These are phyloP conservation scores for Hondaea fermentalgiana DNA, from an alignment of 108 stramenopile species.

Conservation along the genomic window DNA sequence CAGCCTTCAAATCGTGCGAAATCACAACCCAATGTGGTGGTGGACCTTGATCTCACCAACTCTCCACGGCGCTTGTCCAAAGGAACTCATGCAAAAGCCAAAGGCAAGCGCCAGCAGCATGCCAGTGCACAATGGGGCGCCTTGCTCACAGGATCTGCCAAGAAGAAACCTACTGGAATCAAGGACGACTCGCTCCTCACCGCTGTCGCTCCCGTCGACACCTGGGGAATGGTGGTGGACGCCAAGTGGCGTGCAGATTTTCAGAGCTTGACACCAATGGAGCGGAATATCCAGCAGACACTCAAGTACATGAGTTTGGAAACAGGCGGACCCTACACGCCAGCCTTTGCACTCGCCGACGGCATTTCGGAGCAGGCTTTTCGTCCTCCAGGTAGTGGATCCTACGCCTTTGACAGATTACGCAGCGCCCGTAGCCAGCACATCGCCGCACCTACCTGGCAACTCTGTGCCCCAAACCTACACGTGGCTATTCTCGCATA, in stretches of 20 bases:
- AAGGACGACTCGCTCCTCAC: neutral
- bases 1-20: too few species aligned
- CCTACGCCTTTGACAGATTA: neutral
- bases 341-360: neutral
- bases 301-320: neutral
- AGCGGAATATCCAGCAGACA: neutral
- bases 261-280: neutral
- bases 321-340: neutral
- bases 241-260: neutral
- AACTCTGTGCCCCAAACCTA: neutral
- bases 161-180: too few species aligned
- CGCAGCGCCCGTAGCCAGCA: neutral
- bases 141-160: too few species aligned
- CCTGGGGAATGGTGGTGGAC: neutral
- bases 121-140: too few species aligned
- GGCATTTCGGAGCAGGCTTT: neutral
- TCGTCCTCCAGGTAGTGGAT: neutral
- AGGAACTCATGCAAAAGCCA: too few species aligned
- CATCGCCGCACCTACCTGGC: neutral
- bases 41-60: too few species aligned
- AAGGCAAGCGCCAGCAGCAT: too few species aligned
- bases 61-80: too few species aligned
- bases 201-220: neutral
- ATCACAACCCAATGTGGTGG: too few species aligned
- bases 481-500: neutral